Evolutionary conservation across 306 rosid genomes (phyloP), one percentile per base, ranked within the genome.

Genomic region (Dalbergia cochinchinensis): DNA sequence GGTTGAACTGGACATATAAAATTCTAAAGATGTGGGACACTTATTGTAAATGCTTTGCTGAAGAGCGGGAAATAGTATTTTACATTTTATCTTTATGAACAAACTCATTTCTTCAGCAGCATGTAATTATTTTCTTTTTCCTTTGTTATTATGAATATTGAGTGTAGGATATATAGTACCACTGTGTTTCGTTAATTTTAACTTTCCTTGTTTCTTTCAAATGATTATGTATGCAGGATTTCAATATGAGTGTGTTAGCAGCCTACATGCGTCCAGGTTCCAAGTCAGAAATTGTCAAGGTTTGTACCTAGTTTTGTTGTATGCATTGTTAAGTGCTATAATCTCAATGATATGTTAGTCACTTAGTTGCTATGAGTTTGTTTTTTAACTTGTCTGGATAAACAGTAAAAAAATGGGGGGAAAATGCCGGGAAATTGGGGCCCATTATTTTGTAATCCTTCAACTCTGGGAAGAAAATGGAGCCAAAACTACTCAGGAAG

Each of bases 221-320:
- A 70, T 79, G 74, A 53, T 73, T 74, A 63, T 84, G 60, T 42
- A 11, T 77, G 62, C 91, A 91, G 96, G 97, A 91, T 80, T 93
- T 93, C 90, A 91, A 89, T 88, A 31, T 89, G 89, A 93, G 97
- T 33, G 91, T 93, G 59, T 88, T 93, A 75, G 96, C 94, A 50
- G 94, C 97, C 70, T 84, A 89, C 83, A 86, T 83, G 80, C 91
- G 96, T 15, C 92, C 96, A 71, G 85, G 94, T 78, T 82, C 94
- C 62, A 91, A 77, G 82, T 89, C 94, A 3, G 96, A 93, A 84
- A 91, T 93, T 78, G 90, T 93, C 62, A 91, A 91, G 97, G 96
- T 89, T 74, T 45, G 69, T 71, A 33, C 64, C 58, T 62, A 71
- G 50, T 54, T 70, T 50, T 35, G 69, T 78, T 71, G 62, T 63